phyloP scores from a whole-genome alignment of 2,329 filamentous ascomycete genomes.

The Talaromyces albobiverticillius region DNA sequence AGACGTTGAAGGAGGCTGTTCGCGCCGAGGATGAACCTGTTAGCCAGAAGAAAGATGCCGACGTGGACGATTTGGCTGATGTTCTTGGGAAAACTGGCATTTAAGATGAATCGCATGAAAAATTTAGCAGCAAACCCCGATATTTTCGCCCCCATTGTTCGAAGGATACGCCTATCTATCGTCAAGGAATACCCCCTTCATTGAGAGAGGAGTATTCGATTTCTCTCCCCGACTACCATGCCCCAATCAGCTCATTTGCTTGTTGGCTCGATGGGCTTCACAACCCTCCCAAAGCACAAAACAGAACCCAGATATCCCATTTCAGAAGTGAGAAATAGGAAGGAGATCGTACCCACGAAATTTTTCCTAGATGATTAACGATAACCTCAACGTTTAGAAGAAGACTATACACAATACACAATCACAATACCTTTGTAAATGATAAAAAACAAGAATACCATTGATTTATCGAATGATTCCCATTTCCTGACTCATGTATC shows the following conservation, averaged over 20 bases:
- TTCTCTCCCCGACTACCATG: background rate
- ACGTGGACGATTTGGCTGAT: slow-evolving; percentile 77
- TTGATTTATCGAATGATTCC: background rate
- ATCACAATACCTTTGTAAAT: background rate
- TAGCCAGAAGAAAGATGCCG: slow-evolving; percentile 71
- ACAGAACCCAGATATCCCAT: background rate
- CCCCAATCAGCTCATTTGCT: background rate
- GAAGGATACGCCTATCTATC: no score
- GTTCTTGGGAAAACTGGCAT: slow-evolving; percentile 66
- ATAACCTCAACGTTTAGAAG: background rate
- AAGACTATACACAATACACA: background rate
- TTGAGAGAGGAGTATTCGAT: background rate
- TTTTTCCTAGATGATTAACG: background rate
- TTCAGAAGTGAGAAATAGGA: background rate
- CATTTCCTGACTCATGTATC: background rate
- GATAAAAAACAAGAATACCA: background rate
- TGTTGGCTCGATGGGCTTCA: background rate
- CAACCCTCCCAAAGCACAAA: background rate
- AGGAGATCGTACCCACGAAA: background rate
- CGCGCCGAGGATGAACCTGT: slow-evolving; percentile 59
- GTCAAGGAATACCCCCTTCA: no score
- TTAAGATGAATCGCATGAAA: slow-evolving; percentile 21
- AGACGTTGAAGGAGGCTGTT: slow-evolving; percentile 66
- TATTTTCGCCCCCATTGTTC: background rate
- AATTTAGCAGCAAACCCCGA: background rate